Percentiles rank a stretch among this genome's conserved stretches.
Conservation (phyloP, 2,329 filamentous ascomycete species). For the Monosporascus ibericus region DNA sequence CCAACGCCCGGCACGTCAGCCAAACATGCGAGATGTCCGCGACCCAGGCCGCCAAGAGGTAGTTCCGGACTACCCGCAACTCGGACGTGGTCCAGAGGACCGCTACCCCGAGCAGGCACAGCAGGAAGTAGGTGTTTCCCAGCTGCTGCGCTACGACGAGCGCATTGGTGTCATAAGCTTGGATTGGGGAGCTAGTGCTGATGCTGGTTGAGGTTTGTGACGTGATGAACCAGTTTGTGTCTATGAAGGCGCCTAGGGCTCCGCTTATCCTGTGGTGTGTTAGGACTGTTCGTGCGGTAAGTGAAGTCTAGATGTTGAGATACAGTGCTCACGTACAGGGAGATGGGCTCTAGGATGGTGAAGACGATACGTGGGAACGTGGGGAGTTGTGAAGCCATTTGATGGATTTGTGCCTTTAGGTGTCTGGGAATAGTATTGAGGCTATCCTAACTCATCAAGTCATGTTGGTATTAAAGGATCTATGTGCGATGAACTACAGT, state of each 20-base stretch:
- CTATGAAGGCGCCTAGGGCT: conserved; percentile 47
- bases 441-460: too few species aligned
- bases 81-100: conserved; percentile 61
- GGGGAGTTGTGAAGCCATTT: conserved; percentile 55
- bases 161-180: conserved; percentile 34
- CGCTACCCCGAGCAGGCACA: conserved; percentile 58
- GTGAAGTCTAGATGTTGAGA: not conserved
- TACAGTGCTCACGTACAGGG: conserved; percentile 44
- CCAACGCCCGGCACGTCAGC: conserved; percentile 54
- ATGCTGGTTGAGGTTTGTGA: conserved; percentile 48
- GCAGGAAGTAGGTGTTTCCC: conserved; percentile 62
- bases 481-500: too few species aligned
- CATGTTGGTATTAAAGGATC: too few species aligned
- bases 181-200: conserved; percentile 20
- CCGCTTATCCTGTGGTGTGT: conserved; percentile 48
- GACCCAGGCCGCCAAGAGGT: conserved; percentile 58
- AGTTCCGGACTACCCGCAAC: conserved; percentile 58
- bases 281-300: not conserved
- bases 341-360: conserved; percentile 62
- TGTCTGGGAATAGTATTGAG: too few species aligned
- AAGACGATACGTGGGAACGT: conserved; percentile 60
- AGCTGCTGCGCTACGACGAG: conserved; percentile 60
- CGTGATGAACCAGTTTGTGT: conserved; percentile 56
- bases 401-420: too few species aligned
- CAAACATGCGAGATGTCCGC: conserved; percentile 64